Conservation (phyloP, 2,329 filamentous ascomycete genomes). For the Arthrobotrys musiformis region DNA sequence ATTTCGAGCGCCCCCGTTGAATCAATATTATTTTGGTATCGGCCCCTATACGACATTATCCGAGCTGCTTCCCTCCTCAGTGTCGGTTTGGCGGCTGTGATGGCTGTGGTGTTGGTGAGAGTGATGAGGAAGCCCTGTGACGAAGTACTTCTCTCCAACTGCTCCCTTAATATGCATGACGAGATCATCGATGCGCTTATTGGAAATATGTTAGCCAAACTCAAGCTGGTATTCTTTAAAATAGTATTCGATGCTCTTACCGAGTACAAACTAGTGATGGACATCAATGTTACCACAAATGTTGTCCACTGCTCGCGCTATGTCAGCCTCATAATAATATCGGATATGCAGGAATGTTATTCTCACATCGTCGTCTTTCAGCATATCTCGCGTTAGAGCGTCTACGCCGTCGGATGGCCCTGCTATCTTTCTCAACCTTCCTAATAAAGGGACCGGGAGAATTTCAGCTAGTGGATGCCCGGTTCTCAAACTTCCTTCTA, state of each 20-base stretch:
- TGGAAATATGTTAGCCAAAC: neutral
- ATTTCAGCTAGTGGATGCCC: slow-evolving; percentile 66
- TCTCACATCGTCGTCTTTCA: slow-evolving; percentile 45
- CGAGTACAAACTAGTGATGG: slow-evolving; percentile 46
- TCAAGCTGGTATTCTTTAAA: neutral
- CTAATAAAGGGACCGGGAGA: slow-evolving; percentile 66
- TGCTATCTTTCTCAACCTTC: slow-evolving; percentile 59
- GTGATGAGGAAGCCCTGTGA: slow-evolving; percentile 30
- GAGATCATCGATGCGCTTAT: slow-evolving; percentile 51
- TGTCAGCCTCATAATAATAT: slow-evolving; percentile 3
- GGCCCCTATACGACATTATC: neutral
- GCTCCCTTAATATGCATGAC: slow-evolving; percentile 48
- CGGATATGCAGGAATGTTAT: neutral
- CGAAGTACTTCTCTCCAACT: slow-evolving; percentile 43
- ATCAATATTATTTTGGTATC: too few relatives aligned
- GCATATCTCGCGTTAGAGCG: slow-evolving; percentile 27
- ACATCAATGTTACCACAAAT: slow-evolving; percentile 43
- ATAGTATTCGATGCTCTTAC: slow-evolving; percentile 15
- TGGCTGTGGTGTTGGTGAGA: slow-evolving; percentile 18
- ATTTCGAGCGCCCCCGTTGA: too few relatives aligned
- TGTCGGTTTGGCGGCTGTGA: neutral
- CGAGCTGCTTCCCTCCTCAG: neutral
- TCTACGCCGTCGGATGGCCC: slow-evolving; percentile 41
- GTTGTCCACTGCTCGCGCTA: slow-evolving; percentile 21
- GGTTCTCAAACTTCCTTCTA: slow-evolving; percentile 66